A percentile compares a stretch with the other conserved stretches of the same genome.
Evolutionary conservation across 1,284 basidiomycete species (phyloP).

Genomic region (Malassezia japonica): DNA sequence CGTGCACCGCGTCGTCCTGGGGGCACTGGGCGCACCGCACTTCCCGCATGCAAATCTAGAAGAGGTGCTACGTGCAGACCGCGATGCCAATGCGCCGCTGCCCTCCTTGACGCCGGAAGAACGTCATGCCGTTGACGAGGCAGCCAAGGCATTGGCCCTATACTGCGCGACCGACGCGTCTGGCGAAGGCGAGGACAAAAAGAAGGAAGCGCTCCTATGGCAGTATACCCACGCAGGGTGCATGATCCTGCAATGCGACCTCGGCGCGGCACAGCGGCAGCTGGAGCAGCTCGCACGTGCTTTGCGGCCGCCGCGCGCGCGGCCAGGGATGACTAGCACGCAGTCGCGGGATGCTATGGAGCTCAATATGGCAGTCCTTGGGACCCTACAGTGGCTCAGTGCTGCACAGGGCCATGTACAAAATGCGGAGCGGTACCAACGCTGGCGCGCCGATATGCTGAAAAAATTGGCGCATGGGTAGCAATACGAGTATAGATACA

Average conservation of each 20-base stretch:
- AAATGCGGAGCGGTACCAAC: conserved; percentile 5
- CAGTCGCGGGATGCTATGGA: background rate
- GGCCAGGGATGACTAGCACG: background rate
- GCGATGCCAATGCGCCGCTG: background rate
- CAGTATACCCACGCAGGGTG: conserved; percentile 4
- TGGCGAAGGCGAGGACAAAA: background rate
- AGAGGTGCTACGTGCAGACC: background rate
- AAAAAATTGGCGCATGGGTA: no score
- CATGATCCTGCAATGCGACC: conserved; percentile 3
- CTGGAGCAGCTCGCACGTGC: conserved; percentile 6
- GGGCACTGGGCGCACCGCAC: background rate
- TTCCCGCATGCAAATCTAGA: conserved; percentile 1
- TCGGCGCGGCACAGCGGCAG: background rate
- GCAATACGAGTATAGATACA: no score
- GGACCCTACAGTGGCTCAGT: conserved; percentile 9
- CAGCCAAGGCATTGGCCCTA: background rate
- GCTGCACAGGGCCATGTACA: background rate
- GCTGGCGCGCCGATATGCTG: conserved; percentile 7
- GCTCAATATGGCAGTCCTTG: conserved; percentile 10
- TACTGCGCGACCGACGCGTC: background rate
- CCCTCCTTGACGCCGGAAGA: background rate
- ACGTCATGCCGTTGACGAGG: conserved; percentile 1
- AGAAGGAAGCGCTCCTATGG: background rate
- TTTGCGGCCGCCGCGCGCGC: background rate
- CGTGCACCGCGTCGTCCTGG: background rate